phyloP scores from a whole-genome alignment of 192 early-diverging fungal species.

The Chytriomyces sp. region DNA sequence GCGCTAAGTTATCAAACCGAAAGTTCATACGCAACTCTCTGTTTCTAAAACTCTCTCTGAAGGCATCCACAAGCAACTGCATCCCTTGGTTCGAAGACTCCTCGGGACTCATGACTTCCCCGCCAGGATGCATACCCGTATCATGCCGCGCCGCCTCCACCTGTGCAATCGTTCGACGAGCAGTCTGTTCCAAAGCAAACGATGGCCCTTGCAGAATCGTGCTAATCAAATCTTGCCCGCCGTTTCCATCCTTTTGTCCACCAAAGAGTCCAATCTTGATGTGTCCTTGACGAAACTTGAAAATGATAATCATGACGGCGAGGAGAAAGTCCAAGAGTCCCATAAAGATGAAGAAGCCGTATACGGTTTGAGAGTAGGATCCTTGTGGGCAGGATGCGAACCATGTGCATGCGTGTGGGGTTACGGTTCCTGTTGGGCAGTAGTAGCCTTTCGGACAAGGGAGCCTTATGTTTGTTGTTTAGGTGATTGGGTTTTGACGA shows the following conservation, averaged over 20 bases:
- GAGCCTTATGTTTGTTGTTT: not conserved
- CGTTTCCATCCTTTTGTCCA: not conserved
- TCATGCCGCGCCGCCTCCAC: not conserved
- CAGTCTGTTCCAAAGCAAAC: constrained; percentile 8
- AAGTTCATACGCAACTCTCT: constrained; percentile 46
- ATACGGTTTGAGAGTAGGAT: constrained; percentile 19
- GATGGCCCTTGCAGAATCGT: constrained; percentile 15
- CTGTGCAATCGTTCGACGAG: not conserved
- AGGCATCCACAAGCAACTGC: constrained; percentile 30
- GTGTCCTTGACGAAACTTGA: constrained; percentile 33
- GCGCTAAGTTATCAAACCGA: constrained; percentile 44
- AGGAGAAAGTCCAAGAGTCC: constrained; percentile 31
- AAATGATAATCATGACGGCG: constrained; percentile 38
- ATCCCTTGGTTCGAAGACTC: constrained; percentile 32
- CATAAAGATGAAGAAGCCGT: constrained; percentile 33
- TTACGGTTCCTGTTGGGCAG: constrained; percentile 41
- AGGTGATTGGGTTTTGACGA: not conserved
- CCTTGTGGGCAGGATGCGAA: constrained; percentile 29
- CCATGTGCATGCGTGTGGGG: constrained; percentile 40
- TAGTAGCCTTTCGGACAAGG: constrained; percentile 40
- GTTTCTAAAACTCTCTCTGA: constrained; percentile 30
- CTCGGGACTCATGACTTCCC: constrained; percentile 7
- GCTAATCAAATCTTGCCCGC: not conserved
- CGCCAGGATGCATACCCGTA: not conserved
- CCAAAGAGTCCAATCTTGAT: not conserved